Evolutionary conservation across 331 rosid genomes (phyloP).

Genomic region (Acacia concinna): DNA sequence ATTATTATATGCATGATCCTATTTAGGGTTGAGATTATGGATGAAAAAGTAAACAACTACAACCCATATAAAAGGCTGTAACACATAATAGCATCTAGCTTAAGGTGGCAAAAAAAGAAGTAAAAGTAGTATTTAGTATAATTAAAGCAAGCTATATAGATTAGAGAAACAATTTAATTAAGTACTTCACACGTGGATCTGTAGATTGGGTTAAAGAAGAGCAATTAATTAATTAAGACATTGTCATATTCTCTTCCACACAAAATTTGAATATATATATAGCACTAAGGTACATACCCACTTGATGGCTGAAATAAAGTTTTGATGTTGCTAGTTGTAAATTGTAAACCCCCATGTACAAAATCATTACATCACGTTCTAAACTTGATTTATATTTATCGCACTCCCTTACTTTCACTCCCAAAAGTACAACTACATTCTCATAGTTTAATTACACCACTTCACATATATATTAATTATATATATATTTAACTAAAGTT

Average conservation of each 20-base stretch:
- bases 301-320: conserved; percentile 28
- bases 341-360: conserved; percentile 18
- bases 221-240: conserved; percentile 1
- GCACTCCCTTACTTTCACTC: not conserved
- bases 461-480: not conserved
- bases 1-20: not conserved
- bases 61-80: not conserved
- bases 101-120: not conserved
- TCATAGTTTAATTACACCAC: not conserved
- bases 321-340: conserved; percentile 14
- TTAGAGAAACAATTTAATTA: conserved; percentile 2
- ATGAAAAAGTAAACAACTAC: not conserved
- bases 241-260: conserved; percentile 35
- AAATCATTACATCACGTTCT: conserved; percentile 48
- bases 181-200: conserved; percentile 45
- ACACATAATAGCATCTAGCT: not conserved
- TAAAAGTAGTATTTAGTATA: not conserved
- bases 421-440: not conserved
- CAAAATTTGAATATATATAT: not conserved
- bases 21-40: not conserved
- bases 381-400: not conserved
- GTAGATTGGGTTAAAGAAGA: conserved; percentile 51
- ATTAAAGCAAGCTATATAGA: not conserved
- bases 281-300: conserved; percentile 23
- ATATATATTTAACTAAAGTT: not conserved